A percentile compares a stretch with the other conserved stretches of the same genome.
Conservation (phyloP, 257 asterid genomes). For the Pogostemon cablin region DNA sequence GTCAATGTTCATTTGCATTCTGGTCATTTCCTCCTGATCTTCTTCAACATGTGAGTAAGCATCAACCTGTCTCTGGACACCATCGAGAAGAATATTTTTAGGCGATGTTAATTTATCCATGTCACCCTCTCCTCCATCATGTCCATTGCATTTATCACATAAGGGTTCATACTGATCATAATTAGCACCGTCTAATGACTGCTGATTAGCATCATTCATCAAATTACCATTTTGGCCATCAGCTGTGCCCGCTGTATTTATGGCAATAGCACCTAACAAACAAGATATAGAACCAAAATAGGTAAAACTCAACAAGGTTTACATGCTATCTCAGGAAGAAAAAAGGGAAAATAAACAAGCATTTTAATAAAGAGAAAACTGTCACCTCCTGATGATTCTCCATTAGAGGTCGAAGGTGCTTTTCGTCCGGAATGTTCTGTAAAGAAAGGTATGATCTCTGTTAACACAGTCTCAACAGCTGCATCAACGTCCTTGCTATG, state of each 20-base stretch:
- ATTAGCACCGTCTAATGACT: slow-evolving; percentile 38
- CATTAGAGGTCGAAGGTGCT: slow-evolving; percentile 33
- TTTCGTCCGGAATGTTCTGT: slow-evolving; percentile 39
- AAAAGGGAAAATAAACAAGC: background rate
- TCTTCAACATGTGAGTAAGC: slow-evolving; percentile 30
- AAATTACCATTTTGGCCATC: slow-evolving; percentile 32
- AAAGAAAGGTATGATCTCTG: slow-evolving; percentile 68
- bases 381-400: slow-evolving; percentile 52
- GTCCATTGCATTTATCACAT: slow-evolving; percentile 36
- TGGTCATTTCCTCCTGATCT: slow-evolving; percentile 31
- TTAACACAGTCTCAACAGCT: slow-evolving; percentile 72
- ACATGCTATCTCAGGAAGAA: background rate
- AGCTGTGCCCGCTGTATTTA: slow-evolving; percentile 16
- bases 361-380: slow-evolving; percentile 14
- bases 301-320: slow-evolving; percentile 9
- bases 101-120: slow-evolving; percentile 31
- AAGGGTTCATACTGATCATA: slow-evolving; percentile 34
- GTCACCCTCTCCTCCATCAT: slow-evolving; percentile 24
- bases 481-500: slow-evolving; percentile 66
- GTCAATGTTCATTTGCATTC: slow-evolving; percentile 12
- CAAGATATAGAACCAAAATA: slow-evolving; percentile 18
- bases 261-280: slow-evolving; percentile 22
- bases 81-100: slow-evolving; percentile 31
- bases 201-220: slow-evolving; percentile 31
- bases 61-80: slow-evolving; percentile 3